Evolutionary conservation across 2,329 filamentous ascomycete species (phyloP).

Genomic region (Aspergillus oerlinghausenensis): DNA sequence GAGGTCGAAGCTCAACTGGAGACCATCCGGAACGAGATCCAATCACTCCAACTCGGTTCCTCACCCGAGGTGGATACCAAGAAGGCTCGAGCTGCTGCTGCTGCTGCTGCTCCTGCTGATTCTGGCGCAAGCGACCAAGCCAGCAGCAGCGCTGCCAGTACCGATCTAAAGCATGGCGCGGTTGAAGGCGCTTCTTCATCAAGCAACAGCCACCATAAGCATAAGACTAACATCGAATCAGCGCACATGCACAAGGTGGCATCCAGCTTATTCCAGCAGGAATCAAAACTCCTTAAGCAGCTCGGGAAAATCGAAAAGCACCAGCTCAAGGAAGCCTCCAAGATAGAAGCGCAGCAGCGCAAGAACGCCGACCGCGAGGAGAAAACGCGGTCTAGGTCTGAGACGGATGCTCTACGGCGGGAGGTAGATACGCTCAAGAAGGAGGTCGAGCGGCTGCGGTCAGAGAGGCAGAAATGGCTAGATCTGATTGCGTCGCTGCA

Average conservation of each 20-base stretch:
- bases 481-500: conserved; percentile 53
- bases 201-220: conserved; percentile 10
- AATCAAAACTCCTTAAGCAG: conserved; percentile 34
- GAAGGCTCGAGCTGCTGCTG: conserved; percentile 9
- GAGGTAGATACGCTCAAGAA: conserved; percentile 44
- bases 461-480: conserved; percentile 48
- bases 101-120: conserved; percentile 16
- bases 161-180: conserved; percentile 1
- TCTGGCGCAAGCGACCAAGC: conserved; percentile 14
- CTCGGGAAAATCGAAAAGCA: conserved; percentile 40
- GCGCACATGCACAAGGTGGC: conserved; percentile 27
- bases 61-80: background rate
- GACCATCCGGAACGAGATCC: conserved; percentile 30
- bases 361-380: conserved; percentile 42
- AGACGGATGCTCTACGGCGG: conserved; percentile 45
- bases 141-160: conserved; percentile 12
- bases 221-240: conserved; percentile 15
- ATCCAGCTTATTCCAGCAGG: conserved; percentile 26
- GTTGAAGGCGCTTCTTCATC: conserved; percentile 3
- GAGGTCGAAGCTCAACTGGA: conserved; percentile 37
- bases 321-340: conserved; percentile 37
- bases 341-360: conserved; percentile 34
- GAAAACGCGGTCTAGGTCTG: conserved; percentile 36
- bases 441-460: conserved; percentile 45
- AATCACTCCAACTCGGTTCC: conserved; percentile 20